phyloP scores from a whole-genome alignment of 441 rosid species.

The Pelargonium cotyledonis region DNA sequence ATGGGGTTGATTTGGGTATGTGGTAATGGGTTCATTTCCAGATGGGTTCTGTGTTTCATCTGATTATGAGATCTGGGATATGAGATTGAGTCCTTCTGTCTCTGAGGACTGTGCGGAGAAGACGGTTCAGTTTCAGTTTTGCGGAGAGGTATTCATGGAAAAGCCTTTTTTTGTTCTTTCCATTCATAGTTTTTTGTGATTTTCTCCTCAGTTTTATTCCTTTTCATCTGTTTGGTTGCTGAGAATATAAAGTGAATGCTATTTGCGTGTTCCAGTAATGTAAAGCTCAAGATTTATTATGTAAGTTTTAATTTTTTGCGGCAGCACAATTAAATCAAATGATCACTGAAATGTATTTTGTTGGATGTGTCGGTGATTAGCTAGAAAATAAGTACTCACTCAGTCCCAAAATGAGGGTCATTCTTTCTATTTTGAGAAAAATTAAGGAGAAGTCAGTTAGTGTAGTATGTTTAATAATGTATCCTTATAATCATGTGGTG shows the following conservation, averaged over 20 bases:
- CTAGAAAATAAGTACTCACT: too few species aligned
- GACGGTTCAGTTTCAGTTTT: not conserved
- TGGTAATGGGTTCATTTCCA: not conserved
- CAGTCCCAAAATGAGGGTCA: too few species aligned
- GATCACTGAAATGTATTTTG: not conserved
- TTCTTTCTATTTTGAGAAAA: too few species aligned
- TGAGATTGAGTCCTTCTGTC: not conserved
- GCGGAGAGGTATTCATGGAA: constrained; percentile 28
- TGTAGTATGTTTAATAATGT: too few species aligned
- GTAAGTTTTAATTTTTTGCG: not conserved
- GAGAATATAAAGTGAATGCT: not conserved
- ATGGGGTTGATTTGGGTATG: constrained; percentile 20
- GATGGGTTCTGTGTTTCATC: constrained; percentile 15
- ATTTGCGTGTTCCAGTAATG: not conserved
- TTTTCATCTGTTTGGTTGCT: not conserved
- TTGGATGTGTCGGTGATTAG: not conserved
- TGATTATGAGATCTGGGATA: constrained; percentile 13
- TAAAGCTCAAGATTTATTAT: not conserved
- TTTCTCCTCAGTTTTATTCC: not conserved
- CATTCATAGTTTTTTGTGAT: not conserved
- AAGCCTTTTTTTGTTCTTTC: not conserved
- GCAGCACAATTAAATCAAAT: not conserved
- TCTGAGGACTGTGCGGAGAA: not conserved
- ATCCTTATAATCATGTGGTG: too few species aligned
- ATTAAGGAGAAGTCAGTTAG: too few species aligned